phyloP scores from a whole-genome alignment of 2,329 filamentous ascomycete genomes.

The Aplosporella prunicola region DNA sequence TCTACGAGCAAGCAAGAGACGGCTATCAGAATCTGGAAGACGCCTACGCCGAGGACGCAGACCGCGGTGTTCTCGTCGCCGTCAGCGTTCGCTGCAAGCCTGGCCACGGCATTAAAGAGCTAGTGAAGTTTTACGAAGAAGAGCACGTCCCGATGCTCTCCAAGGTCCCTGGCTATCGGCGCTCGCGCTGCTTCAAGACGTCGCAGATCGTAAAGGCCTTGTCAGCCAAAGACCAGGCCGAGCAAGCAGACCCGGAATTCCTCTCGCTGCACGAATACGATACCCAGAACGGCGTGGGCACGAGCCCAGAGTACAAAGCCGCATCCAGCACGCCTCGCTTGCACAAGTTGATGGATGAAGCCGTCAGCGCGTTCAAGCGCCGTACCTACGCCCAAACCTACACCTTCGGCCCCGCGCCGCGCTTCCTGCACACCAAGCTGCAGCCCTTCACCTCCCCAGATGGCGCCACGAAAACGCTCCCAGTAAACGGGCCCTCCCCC shows the following conservation, averaged over 20 bases:
- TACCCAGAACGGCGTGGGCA: constrained; percentile 55
- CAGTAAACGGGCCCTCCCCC: constrained; percentile 25
- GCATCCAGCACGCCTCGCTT: constrained; percentile 55
- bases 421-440: constrained; percentile 50
- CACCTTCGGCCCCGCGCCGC: constrained; percentile 65
- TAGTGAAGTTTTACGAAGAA: constrained; percentile 61
- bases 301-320: constrained; percentile 45
- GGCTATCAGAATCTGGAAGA: constrained; percentile 53
- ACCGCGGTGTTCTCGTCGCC: constrained; percentile 52
- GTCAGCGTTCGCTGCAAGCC: constrained; percentile 51
- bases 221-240: constrained; percentile 24
- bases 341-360: constrained; percentile 48
- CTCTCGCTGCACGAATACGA: constrained; percentile 66
- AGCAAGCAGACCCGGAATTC: constrained; percentile 37
- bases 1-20: constrained; percentile 45
- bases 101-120: constrained; percentile 44
- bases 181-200: constrained; percentile 61
- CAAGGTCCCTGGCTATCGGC: constrained; percentile 69
- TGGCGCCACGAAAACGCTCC: constrained; percentile 45
- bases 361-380: constrained; percentile 48
- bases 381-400: constrained; percentile 66
- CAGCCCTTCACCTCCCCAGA: constrained; percentile 45
- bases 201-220: constrained; percentile 46
- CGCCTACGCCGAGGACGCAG: constrained; percentile 48
- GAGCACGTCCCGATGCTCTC: constrained; percentile 65